Evolutionary conservation across 1,284 basidiomycete genomes (phyloP).

Genomic region (Irpex rosettiformis): DNA sequence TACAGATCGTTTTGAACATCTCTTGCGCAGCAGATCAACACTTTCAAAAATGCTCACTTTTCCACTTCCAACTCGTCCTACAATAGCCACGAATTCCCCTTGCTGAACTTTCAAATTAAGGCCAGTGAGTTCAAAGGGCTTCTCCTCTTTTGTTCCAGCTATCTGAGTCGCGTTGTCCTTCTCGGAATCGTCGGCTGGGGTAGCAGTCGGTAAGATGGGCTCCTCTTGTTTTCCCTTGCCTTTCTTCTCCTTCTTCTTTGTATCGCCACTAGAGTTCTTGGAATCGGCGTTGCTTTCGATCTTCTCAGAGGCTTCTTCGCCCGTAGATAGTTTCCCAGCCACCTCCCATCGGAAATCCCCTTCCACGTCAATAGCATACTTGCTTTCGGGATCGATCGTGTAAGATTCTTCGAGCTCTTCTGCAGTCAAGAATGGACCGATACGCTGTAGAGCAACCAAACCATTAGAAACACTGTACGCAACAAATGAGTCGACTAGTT

Average conservation of each 20-base stretch:
- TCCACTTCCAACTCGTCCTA: constrained; percentile 71
- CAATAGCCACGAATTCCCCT: constrained; percentile 68
- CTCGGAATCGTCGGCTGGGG: neutral
- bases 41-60: constrained; percentile 41
- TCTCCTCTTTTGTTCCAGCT: constrained; percentile 35
- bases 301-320: constrained; percentile 4
- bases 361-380: constrained; percentile 52
- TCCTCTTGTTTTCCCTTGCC: constrained; percentile 21
- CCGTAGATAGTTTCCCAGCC: constrained; percentile 30
- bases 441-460: constrained; percentile 57
- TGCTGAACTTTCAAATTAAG: constrained; percentile 54
- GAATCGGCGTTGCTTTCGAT: constrained; percentile 10
- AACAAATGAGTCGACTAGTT: neutral
- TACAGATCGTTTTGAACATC: neutral
- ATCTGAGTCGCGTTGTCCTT: constrained; percentile 20
- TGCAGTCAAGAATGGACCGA: constrained; percentile 56
- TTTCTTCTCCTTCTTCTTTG: neutral
- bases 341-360: constrained; percentile 73
- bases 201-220: constrained; percentile 21
- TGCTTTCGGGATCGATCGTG: constrained; percentile 39
- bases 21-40: neutral
- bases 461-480: constrained; percentile 45
- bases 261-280: neutral
- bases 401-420: constrained; percentile 61
- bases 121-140: constrained; percentile 59